Conservation (phyloP, 345 rosid species). For the Citrus glauca region DNA sequence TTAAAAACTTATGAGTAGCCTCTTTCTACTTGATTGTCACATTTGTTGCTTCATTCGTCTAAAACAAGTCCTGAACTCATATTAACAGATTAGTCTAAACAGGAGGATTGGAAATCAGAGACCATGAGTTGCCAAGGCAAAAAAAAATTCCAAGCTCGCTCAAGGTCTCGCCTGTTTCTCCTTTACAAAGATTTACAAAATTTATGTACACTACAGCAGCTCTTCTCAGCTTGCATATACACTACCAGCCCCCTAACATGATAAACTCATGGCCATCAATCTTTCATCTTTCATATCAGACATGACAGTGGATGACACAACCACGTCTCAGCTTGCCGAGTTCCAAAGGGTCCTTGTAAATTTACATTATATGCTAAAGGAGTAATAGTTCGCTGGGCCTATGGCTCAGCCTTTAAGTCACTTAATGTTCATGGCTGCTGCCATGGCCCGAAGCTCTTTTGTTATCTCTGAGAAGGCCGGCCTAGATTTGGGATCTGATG, state of each 20-base stretch:
- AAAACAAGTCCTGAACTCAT: no score
- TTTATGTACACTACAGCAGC: background rate
- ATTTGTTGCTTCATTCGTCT: background rate
- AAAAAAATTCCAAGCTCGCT: background rate
- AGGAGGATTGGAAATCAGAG: no score
- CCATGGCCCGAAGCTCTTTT: conserved; percentile 36
- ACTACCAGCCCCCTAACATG: background rate
- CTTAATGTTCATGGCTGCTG: conserved; percentile 32
- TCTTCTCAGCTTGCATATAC: background rate
- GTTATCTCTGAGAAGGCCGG: conserved; percentile 43
- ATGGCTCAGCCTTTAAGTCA: conserved; percentile 1
- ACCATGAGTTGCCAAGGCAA: background rate
- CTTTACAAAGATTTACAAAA: background rate
- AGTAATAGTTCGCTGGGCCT: background rate
- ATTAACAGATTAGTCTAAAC: no score
- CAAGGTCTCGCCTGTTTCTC: background rate
- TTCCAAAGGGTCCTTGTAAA: background rate
- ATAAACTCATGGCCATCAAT: no score
- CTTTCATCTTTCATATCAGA: background rate
- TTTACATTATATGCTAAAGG: background rate
- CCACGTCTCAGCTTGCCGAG: conserved; percentile 9
- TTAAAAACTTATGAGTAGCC: background rate
- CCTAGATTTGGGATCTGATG: conserved; percentile 35
- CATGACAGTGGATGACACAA: conserved; percentile 5
- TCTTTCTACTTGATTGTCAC: background rate